phyloP scores from a whole-genome alignment of 768 basidiomycete species.

The Myochromella boudieri region DNA sequence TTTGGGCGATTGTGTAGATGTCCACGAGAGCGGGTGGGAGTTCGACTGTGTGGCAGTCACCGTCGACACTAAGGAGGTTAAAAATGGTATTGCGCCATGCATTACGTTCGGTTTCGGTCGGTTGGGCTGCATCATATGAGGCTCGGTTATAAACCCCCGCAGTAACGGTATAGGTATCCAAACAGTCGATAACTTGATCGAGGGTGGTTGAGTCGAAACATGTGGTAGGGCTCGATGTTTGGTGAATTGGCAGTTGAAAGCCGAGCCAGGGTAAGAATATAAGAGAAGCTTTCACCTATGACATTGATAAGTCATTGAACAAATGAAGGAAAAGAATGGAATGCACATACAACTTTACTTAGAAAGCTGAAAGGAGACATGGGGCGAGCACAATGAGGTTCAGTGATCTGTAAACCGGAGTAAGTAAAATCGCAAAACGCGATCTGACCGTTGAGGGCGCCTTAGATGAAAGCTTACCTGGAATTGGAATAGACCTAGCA shows the following conservation, averaged over 20 bases:
- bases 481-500: no score
- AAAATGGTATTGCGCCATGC: conserved; percentile 28
- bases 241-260: not conserved
- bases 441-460: no score
- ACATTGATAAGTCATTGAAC: no score
- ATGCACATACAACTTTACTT: no score
- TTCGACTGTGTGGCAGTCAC: conserved; percentile 27
- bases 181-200: conserved; percentile 21
- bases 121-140: conserved; percentile 33
- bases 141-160: conserved; percentile 24
- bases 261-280: not conserved
- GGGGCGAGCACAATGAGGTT: no score
- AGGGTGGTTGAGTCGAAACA: conserved; percentile 11
- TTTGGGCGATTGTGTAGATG: no score
- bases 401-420: no score
- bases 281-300: no score
- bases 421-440: no score
- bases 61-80: conserved; percentile 28
- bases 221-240: conserved; percentile 1
- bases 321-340: no score
- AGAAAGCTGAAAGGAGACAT: no score
- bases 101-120: conserved; percentile 21
- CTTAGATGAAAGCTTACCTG: no score
- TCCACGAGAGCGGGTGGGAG: conserved; percentile 27
- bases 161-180: conserved; percentile 31